Evolutionary conservation across 169 alveolate species (phyloP).

Genomic region (Plasmodium reichenowi): DNA sequence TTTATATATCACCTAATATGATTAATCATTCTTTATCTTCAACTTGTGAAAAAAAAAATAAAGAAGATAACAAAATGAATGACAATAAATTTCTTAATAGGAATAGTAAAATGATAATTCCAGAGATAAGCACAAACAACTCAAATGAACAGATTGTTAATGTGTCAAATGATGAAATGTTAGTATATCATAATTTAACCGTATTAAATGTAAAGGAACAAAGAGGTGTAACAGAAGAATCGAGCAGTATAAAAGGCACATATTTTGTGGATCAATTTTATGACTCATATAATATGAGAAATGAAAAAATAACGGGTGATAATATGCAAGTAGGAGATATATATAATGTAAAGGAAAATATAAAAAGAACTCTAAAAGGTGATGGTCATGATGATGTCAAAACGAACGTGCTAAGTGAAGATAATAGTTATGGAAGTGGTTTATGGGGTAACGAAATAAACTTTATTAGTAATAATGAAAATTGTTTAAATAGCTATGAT

Average conservation of each 20-base stretch:
- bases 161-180: too few species aligned
- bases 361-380: not conserved
- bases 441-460: not conserved
- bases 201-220: not conserved
- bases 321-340: not conserved
- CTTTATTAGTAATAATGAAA: constrained; percentile 18
- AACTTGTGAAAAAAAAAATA: too few species aligned
- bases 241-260: not conserved
- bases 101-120: too few species aligned
- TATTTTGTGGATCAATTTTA: not conserved
- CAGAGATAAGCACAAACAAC: too few species aligned
- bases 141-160: too few species aligned
- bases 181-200: too few species aligned
- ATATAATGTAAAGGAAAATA: not conserved
- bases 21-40: too few species aligned
- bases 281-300: not conserved
- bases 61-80: too few species aligned
- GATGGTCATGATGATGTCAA: not conserved
- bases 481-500: constrained; percentile 11
- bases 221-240: not conserved
- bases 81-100: too few species aligned
- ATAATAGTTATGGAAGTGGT: too few species aligned
- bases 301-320: not conserved
- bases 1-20: too few species aligned
- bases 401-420: too few species aligned